Evolutionary conservation across 176 grass and related monocot species (phyloP).

Genomic region (Triticum timopheevii): DNA sequence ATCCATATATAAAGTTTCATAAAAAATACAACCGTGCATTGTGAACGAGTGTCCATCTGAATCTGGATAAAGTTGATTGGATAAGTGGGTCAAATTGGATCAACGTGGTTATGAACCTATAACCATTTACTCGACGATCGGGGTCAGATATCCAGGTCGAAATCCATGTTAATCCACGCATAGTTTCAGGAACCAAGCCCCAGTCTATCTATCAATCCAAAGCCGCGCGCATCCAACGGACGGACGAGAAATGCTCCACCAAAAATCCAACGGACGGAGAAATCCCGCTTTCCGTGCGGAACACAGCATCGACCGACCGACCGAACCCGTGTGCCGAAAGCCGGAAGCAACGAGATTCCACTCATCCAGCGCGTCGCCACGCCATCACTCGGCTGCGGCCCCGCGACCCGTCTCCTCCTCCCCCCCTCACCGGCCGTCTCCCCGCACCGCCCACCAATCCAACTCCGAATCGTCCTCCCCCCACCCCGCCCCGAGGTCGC

Average conservation of each 20-base stretch:
- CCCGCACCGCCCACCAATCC: slow-evolving; percentile 6
- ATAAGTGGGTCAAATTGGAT: not conserved
- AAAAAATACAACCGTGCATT: not conserved
- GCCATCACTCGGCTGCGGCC: slow-evolving; percentile 1
- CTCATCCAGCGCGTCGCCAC: not conserved
- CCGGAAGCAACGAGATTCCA: not conserved
- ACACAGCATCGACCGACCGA: not conserved
- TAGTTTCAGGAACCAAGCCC: not conserved
- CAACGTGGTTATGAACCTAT: not conserved
- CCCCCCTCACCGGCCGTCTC: not conserved
- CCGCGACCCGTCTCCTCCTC: not conserved
- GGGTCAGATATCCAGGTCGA: not conserved
- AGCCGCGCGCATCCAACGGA: not conserved
- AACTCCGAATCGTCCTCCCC: slow-evolving; percentile 32
- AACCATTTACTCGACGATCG: not conserved
- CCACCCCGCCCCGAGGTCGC: not conserved
- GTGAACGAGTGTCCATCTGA: not conserved
- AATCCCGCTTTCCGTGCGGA: not conserved
- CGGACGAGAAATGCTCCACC: not conserved
- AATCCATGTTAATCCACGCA: not conserved
- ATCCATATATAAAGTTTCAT: too few relatives aligned
- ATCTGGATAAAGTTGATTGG: not conserved
- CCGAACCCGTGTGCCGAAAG: not conserved
- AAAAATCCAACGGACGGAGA: not conserved
- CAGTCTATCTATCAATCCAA: not conserved